phyloP scores from a whole-genome alignment of 2,329 filamentous ascomycete genomes.

The Dactylellina leptospora region DNA sequence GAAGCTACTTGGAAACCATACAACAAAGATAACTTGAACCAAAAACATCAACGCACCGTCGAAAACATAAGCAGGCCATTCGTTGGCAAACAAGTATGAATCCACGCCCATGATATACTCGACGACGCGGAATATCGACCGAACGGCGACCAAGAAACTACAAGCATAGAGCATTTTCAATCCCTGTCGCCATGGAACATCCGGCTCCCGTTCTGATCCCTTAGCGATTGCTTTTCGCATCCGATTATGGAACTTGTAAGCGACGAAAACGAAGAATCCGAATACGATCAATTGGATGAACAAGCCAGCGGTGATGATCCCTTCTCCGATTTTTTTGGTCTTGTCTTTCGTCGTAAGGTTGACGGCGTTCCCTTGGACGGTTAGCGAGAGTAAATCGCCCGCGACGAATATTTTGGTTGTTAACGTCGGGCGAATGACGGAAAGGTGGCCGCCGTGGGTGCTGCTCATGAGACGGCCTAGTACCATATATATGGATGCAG shows the following conservation, averaged over 20 bases:
- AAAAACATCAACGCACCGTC: constrained; percentile 63
- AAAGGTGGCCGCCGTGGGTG: constrained; percentile 60
- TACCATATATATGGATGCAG: constrained; percentile 66
- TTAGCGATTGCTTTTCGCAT: constrained; percentile 10
- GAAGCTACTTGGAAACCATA: constrained; percentile 58
- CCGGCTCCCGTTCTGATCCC: not conserved
- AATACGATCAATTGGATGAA: constrained; percentile 69
- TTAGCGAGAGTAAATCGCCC: constrained; percentile 66
- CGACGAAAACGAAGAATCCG: constrained; percentile 66
- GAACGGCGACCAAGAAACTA: constrained; percentile 63
- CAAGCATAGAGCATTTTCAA: constrained; percentile 61
- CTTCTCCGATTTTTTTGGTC: constrained; percentile 60
- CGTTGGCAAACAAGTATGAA: constrained; percentile 63
- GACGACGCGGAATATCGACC: constrained; percentile 64
- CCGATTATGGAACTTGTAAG: constrained; percentile 63
- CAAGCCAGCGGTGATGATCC: constrained; percentile 67
- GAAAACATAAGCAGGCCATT: constrained; percentile 64
- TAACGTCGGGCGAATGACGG: constrained; percentile 62
- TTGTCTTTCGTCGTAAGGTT: constrained; percentile 59
- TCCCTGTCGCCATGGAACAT: constrained; percentile 24
- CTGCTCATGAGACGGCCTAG: constrained; percentile 60
- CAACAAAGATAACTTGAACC: constrained; percentile 61
- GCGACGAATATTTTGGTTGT: constrained; percentile 67
- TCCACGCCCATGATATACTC: constrained; percentile 64
- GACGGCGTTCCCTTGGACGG: constrained; percentile 63